Evolutionary conservation across 225 moss, liverwort and hornwort species (phyloP), one percentile per base, ranked within the genome.

Genomic region (Pseudisothecium myosuroides): DNA sequence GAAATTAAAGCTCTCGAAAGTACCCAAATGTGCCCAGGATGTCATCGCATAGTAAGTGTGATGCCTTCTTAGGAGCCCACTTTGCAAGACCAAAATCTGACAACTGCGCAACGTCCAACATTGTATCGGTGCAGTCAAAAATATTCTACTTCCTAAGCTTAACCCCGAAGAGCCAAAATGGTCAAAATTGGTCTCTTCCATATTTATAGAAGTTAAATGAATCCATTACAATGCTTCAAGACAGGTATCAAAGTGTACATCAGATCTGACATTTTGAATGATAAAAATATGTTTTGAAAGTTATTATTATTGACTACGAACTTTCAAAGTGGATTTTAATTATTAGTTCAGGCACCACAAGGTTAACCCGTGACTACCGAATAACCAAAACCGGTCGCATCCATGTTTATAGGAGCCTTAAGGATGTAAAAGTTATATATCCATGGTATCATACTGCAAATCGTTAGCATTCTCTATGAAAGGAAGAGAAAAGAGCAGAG

Each of bases 71-170:
- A 2, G 95, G 93, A 89, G 92, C 93, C 95, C 95, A 95, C 63
- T 95, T 93, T 27, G 93, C 93, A 91, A 95, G 95, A 56, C 95
- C 95, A 89, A 95, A 95, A 82, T 95, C 93, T 31, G 95, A 95
- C 83, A 95, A 84, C 95, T 95, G 93, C 90, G 31, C 63, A 85
- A 77, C 15, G 37, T 17, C 20, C 66, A 90, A 67, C 54, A 36
- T 47, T 66, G 13, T 50, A 37, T 88, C 20, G 87, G 43, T 63
- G 41, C 60, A 62, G 12, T 21, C 65, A 29, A 37, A 16, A 59
- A 23, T 26, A 64, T 3, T 49, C 14, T 73, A 16, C 31, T 31
- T 61, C 5, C 58, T 72, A n/a, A 39, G 56, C 52, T 17, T 9
- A 36, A 39, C 58, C 21, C 49, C n/a, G 19, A 37, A 85, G 36